Evolutionary conservation across 345 rosid species (phyloP).

Genomic region (Lepidium africanum): DNA sequence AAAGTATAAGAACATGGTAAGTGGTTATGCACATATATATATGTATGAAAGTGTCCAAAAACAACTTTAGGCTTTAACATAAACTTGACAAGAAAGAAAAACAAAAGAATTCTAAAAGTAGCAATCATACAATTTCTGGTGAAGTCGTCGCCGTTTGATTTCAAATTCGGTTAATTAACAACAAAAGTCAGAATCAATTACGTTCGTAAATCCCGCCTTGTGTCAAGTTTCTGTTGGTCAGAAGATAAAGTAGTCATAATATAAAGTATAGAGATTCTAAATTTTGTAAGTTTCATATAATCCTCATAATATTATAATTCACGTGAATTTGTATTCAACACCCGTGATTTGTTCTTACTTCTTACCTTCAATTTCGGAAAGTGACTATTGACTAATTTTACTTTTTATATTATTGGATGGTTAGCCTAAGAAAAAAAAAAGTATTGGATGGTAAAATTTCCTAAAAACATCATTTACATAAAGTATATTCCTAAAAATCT

Average conservation of each 20-base stretch:
- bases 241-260: neutral
- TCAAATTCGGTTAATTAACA: neutral
- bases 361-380: neutral
- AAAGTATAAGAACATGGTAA: neutral
- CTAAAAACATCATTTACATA: too few relatives aligned
- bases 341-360: slow-evolving; percentile 6
- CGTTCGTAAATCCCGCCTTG: neutral
- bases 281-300: neutral
- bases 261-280: neutral
- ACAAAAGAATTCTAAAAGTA: neutral
- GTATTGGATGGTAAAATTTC: neutral
- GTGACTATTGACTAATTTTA: neutral
- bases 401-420: too few relatives aligned
- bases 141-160: neutral
- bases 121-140: neutral
- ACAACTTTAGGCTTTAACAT: neutral
- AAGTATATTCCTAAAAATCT: too few relatives aligned
- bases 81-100: neutral
- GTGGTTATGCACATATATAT: neutral
- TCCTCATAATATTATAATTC: neutral
- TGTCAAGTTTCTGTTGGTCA: neutral
- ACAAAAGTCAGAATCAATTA: neutral
- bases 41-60: neutral
- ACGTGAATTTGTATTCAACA: neutral
- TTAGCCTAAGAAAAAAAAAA: too few relatives aligned